These are phyloP conservation scores for Echium plantagineum DNA, from an alignment of 257 asterid species.

Conservation along the genomic window DNA sequence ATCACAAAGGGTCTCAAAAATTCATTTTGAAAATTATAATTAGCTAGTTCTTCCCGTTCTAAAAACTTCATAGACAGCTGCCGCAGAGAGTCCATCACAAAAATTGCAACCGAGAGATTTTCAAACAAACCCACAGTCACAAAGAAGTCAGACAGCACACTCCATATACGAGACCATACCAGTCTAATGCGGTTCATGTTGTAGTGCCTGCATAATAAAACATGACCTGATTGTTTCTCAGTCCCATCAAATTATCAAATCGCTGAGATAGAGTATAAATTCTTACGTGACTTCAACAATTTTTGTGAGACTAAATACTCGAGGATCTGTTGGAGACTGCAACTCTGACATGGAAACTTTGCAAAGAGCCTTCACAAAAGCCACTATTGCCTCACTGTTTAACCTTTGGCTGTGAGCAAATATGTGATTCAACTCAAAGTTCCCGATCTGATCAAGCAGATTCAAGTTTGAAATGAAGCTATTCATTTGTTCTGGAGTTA, in stretches of 20 bases:
- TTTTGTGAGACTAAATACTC: conserved; percentile 95
- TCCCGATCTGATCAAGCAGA: conserved; percentile 96
- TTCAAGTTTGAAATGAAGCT: conserved; percentile 77
- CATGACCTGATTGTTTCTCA: conserved; percentile 12
- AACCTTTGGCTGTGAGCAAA: conserved; percentile 99
- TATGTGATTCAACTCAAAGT: conserved; percentile 86
- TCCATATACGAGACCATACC: conserved; percentile 99
- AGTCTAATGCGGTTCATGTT: conserved; percentile 96
- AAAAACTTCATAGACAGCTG: conserved; percentile 96
- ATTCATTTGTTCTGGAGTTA: conserved; percentile 83
- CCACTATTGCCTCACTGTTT: conserved; percentile 93
- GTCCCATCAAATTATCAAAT: conserved; percentile 13
- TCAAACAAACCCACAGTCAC: conserved; percentile 96
- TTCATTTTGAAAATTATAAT: conserved; percentile 93
- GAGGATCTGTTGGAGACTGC: conserved; percentile 99
- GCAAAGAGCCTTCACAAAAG: conserved; percentile 87
- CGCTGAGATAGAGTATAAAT: conserved; percentile 32
- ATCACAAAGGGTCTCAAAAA: conserved; percentile 88
- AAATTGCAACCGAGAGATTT: conserved; percentile 92
- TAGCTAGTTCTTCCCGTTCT: conserved; percentile 98
- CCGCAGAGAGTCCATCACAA: conserved; percentile 96
- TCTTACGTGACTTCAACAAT: conserved; percentile 99
- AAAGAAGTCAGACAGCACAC: conserved; percentile 86
- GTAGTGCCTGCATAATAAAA: conserved; percentile 74
- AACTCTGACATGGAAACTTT: conserved; percentile 92